These are phyloP conservation scores for Populus simonii DNA, from an alignment of 345 rosid genomes.

Conservation along the genomic window DNA sequence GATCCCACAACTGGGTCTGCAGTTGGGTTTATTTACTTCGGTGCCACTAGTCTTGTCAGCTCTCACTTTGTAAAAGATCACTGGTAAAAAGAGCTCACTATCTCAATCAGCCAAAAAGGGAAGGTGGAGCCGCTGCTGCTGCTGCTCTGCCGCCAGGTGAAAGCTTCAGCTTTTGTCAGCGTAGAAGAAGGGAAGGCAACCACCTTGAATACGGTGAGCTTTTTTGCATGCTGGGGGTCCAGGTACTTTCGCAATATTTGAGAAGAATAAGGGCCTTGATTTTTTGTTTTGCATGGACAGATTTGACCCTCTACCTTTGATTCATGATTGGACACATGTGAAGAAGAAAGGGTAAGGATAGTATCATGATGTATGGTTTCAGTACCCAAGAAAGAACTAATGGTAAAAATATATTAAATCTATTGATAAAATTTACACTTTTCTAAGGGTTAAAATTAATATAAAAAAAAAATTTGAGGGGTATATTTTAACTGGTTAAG, in stretches of 20 bases:
- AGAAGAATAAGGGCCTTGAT: neutral
- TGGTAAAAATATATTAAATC: too few relatives aligned
- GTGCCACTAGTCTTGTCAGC: slow-evolving; percentile 7
- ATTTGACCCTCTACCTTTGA: neutral
- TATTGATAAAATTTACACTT: too few relatives aligned
- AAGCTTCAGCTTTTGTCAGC: slow-evolving; percentile 1
- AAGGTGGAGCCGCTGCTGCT: too few relatives aligned
- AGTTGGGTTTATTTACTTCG: neutral
- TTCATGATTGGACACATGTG: neutral
- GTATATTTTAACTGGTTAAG: too few relatives aligned
- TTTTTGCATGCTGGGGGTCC: neutral
- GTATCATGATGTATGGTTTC: too few relatives aligned
- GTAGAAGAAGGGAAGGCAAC: neutral
- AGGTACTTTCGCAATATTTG: neutral
- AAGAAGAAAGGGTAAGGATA: neutral
- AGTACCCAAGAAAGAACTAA: too few relatives aligned
- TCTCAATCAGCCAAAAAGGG: neutral
- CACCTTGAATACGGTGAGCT: neutral
- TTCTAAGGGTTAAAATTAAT: too few relatives aligned
- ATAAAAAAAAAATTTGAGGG: too few relatives aligned
- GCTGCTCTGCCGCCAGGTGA: too few relatives aligned
- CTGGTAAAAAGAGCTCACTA: neutral
- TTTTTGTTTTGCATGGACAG: neutral
- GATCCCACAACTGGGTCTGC: neutral
- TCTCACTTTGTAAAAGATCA: neutral